A percentile compares a stretch with the other conserved stretches of the same genome.
phyloP scores from a whole-genome alignment of 148 eudicot genomes.

The Rhododendron henanense region DNA sequence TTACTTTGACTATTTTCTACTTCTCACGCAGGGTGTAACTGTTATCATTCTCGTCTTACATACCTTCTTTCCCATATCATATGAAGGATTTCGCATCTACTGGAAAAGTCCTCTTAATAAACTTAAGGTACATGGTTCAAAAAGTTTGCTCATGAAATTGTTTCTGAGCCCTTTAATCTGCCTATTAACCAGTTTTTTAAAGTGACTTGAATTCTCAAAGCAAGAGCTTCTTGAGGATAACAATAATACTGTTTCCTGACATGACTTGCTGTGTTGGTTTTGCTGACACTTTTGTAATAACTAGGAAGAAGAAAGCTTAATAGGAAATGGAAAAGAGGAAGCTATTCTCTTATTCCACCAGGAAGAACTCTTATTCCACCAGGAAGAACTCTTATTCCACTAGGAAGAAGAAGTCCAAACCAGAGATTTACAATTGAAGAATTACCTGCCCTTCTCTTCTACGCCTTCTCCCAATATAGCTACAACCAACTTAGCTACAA shows the following conservation, averaged over 20 bases:
- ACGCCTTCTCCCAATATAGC: too few species aligned
- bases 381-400: too few species aligned
- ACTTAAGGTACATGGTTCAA: slow-evolving; percentile 51
- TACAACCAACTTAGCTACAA: too few species aligned
- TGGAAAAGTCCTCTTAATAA: slow-evolving; percentile 59
- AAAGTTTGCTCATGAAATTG: not conserved
- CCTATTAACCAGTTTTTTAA: not conserved
- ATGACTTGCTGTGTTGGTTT: not conserved
- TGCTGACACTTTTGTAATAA: not conserved
- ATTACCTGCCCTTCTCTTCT: too few species aligned
- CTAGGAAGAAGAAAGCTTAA: too few species aligned
- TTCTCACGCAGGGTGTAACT: slow-evolving; percentile 58
- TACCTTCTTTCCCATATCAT: slow-evolving; percentile 62
- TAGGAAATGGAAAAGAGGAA: too few species aligned
- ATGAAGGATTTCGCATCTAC: slow-evolving; percentile 59
- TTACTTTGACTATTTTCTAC: not conserved
- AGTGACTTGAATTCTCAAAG: not conserved
- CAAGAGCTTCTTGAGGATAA: not conserved
- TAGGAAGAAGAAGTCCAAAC: too few species aligned
- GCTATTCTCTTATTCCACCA: too few species aligned
- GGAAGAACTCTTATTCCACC: too few species aligned
- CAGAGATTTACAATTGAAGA: too few species aligned
- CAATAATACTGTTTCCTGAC: not conserved
- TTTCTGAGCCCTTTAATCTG: not conserved
- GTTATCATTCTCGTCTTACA: slow-evolving; percentile 61